Conservation (phyloP, 805 yeast species). For the Metschnikowia koreensis region DNA sequence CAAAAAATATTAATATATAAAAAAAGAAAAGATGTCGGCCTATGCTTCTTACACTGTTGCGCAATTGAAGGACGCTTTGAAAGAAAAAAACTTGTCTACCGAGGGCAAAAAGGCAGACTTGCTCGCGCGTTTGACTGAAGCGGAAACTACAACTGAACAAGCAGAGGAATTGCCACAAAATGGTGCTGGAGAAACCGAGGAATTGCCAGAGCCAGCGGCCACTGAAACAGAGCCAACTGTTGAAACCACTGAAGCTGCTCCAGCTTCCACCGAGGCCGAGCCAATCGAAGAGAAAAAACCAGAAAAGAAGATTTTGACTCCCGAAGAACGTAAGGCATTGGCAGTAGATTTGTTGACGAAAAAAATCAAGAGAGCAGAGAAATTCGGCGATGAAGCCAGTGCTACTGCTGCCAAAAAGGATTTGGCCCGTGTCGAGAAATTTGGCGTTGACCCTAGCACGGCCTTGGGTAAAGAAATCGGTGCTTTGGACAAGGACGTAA, state of each 20-base stretch:
- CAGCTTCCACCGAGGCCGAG: too few species aligned
- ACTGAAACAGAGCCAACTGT: too few species aligned
- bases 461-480: constrained; percentile 70
- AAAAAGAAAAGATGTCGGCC: constrained; percentile 41
- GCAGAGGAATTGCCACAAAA: background rate
- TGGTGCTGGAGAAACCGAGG: background rate
- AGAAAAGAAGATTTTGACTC: constrained; percentile 45
- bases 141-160: constrained; percentile 34
- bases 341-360: constrained; percentile 67
- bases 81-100: constrained; percentile 60
- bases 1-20: background rate
- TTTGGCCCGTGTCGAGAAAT: constrained; percentile 72
- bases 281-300: constrained; percentile 20
- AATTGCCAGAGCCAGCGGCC: background rate
- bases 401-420: constrained; percentile 57
- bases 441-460: constrained; percentile 72
- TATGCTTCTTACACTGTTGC: constrained; percentile 73
- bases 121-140: constrained; percentile 59
- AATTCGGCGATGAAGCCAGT: constrained; percentile 68
- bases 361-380: constrained; percentile 69
- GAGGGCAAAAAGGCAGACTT: constrained; percentile 83
- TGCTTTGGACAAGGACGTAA: constrained; percentile 39
- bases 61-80: constrained; percentile 77
- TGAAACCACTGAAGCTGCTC: background rate
- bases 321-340: constrained; percentile 68